Conservation (phyloP, 2,329 filamentous ascomycete species). For the Leptodontidium sp. region DNA sequence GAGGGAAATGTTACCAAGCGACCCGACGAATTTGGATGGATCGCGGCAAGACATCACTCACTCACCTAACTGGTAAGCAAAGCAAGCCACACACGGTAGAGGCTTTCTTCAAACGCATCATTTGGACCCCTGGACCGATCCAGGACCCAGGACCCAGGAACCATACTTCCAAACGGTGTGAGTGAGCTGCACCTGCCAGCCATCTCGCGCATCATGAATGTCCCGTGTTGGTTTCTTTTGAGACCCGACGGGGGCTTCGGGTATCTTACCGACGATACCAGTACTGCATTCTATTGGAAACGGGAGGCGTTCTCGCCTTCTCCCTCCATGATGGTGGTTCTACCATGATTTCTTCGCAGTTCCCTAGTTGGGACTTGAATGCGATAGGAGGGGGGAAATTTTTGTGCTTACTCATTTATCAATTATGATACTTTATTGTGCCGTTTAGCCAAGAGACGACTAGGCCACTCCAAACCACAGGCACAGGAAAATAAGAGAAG, state of each 20-base stretch:
- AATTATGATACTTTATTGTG: neutral
- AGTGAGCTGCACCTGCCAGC: neutral
- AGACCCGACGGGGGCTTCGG: neutral
- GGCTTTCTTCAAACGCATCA: neutral
- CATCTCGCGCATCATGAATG: neutral
- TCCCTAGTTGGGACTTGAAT: too few relatives aligned
- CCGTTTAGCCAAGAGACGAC: constrained; percentile 1
- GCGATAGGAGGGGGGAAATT: neutral
- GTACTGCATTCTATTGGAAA: neutral
- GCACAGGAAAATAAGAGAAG: too few relatives aligned
- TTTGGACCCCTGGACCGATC: neutral
- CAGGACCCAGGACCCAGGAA: neutral
- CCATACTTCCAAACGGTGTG: neutral
- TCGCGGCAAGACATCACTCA: neutral
- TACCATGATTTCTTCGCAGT: too few relatives aligned
- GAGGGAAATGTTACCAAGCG: neutral
- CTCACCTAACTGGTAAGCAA: too few relatives aligned
- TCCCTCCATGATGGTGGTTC: neutral
- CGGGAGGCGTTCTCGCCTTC: neutral
- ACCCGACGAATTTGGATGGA: neutral
- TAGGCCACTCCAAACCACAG: neutral
- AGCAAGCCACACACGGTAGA: constrained; percentile 10
- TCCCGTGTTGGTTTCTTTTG: constrained; percentile 5
- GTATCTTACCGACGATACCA: neutral
- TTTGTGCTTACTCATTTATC: neutral